phyloP scores from a whole-genome alignment of 352 stramenopile genomes.

The Pythium rishiriense region DNA sequence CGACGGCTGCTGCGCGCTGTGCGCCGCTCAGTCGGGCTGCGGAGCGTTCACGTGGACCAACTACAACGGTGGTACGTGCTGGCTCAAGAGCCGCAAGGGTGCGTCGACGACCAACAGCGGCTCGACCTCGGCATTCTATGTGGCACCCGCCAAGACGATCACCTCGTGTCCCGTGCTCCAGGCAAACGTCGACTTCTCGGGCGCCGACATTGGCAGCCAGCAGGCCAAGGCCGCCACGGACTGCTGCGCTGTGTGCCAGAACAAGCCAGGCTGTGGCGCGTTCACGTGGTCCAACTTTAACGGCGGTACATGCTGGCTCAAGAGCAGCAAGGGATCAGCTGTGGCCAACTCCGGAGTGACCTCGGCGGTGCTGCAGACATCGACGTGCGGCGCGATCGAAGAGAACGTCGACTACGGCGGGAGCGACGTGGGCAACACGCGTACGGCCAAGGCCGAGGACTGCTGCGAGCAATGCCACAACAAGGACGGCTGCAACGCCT shows the following conservation, averaged over 20 bases:
- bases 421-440: background rate
- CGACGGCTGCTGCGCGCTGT: constrained; percentile 1
- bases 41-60: background rate
- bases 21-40: background rate
- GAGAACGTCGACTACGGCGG: background rate
- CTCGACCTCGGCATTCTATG: background rate
- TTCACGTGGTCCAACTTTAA: constrained; percentile 3
- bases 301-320: constrained; percentile 6
- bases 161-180: background rate
- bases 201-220: background rate
- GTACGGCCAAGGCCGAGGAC: background rate
- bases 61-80: constrained; percentile 52
- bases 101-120: background rate
- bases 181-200: background rate
- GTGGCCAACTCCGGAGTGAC: background rate
- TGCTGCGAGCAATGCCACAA: constrained; percentile 1
- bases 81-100: constrained; percentile 40
- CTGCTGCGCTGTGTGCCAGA: background rate
- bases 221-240: background rate
- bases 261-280: background rate
- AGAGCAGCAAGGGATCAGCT: background rate
- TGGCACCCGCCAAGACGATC: background rate
- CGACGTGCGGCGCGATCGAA: background rate
- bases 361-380: background rate
- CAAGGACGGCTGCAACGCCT: background rate